Base-by-base conservation (phyloP, 1,139 yeast genomes). In the Oligophagozyma castellii region DNA sequence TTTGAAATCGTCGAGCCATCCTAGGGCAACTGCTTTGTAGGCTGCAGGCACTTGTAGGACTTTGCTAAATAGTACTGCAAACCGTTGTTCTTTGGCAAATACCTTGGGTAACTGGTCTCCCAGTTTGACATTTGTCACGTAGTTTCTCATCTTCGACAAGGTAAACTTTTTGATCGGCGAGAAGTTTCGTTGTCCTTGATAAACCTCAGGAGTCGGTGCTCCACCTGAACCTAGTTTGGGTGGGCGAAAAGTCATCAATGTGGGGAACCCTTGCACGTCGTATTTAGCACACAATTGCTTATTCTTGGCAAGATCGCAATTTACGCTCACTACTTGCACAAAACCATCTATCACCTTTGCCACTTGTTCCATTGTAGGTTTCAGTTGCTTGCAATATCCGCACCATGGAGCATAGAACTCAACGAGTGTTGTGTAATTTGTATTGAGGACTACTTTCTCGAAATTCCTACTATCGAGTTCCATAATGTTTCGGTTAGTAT, bases 341-440 rank as follows among this genome's bases (percentile, higher is more conserved):
- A 71, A 55, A 2, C 53, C 52, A 15, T 44, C 39, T 8, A 79
- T 57, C 23, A 58, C 55, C 32, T 67, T 69, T 8, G 83, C 93
- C 13, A 77, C 70, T 44, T 73, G 76, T 33, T 62, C 60, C 50
- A 63, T 77, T 1, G 70, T 61, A 3, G 70, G 67, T 37, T 65
- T 63, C 35, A 78, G 52, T 35, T 70, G 65, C 38, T 69, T 63
- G 45, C 92, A 78, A 48, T 77, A 72, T 1, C 86, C 84, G 60
- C 96, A 89, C 96, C 96, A 89, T 22, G 96, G 96, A 4, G 96
- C 96, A 52, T 89, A 89, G 51, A 86, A 89, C 55, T 84, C 86
- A 12, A 89, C 92, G 5, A 86, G 59, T 2, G 94, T 59, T 3
- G 93, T 77, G 42, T 81, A 79, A 50, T 83, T 81, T 5, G 92